These are phyloP conservation scores for Penicillium canariense DNA, from an alignment of 495 filamentous ascomycete genomes.

Conservation along the genomic window DNA sequence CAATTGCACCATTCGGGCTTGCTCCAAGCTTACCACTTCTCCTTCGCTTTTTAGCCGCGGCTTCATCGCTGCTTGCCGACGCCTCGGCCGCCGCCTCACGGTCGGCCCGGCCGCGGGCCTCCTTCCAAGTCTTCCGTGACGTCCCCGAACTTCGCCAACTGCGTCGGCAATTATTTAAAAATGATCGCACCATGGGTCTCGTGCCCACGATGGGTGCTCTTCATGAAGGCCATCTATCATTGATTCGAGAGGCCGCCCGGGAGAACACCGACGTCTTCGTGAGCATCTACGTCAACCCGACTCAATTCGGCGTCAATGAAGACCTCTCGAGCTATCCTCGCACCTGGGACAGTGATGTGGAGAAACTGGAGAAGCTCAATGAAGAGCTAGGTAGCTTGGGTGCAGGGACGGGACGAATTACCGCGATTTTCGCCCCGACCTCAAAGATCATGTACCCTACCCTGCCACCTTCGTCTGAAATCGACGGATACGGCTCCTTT, in stretches of 20 bases:
- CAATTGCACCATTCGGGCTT: not conserved
- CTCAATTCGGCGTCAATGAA: constrained; percentile 90
- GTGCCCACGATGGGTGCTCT: constrained; percentile 98
- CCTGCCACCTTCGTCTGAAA: constrained; percentile 76
- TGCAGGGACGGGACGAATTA: constrained; percentile 60
- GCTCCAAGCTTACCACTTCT: constrained; percentile 16
- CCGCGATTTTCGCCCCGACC: constrained; percentile 81
- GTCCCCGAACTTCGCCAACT: constrained; percentile 67
- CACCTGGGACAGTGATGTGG: constrained; percentile 79
- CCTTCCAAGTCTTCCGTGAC: constrained; percentile 71
- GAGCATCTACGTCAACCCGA: constrained; percentile 91
- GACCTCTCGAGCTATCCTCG: constrained; percentile 85
- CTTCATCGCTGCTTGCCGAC: constrained; percentile 28
- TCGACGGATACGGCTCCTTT: constrained; percentile 78
- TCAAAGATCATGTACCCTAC: constrained; percentile 84
- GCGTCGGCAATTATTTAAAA: constrained; percentile 64
- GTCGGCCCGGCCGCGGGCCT: constrained; percentile 27
- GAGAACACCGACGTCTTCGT: constrained; percentile 86
- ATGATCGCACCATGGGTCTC: constrained; percentile 73
- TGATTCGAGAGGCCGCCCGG: constrained; percentile 80
- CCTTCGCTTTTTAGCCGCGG: constrained; percentile 16
- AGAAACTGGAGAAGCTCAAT: constrained; percentile 64
- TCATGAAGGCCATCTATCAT: constrained; percentile 82
- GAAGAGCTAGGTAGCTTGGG: constrained; percentile 60
- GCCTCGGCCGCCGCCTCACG: constrained; percentile 24